These are phyloP conservation scores for Pyrrhoderma lamaoense DNA, from an alignment of 1,284 basidiomycete genomes.

Conservation along the genomic window DNA sequence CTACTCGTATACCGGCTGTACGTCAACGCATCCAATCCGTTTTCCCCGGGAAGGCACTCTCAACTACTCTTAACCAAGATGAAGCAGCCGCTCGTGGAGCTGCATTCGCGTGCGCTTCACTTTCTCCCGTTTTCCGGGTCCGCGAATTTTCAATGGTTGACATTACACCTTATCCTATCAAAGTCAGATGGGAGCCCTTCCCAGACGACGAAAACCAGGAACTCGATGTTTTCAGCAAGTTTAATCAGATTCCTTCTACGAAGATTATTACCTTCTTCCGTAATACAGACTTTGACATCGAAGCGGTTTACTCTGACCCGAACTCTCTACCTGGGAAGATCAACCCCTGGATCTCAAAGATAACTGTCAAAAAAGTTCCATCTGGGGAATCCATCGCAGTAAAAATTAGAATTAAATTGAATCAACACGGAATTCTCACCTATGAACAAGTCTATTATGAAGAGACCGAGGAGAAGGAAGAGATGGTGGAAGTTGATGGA, in stretches of 20 bases:
- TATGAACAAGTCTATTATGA: slow-evolving; percentile 84
- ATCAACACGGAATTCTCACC: slow-evolving; percentile 77
- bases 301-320: slow-evolving; percentile 75
- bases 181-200: slow-evolving; percentile 75
- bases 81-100: slow-evolving; percentile 91
- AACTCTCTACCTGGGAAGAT: slow-evolving; percentile 62
- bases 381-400: slow-evolving; percentile 68
- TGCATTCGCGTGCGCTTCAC: slow-evolving; percentile 90
- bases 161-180: slow-evolving; percentile 79
- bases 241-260: slow-evolving; percentile 82
- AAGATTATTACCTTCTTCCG: slow-evolving; percentile 95
- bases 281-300: slow-evolving; percentile 78
- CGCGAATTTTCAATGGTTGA: slow-evolving; percentile 87
- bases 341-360: slow-evolving; percentile 78
- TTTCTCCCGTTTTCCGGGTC: slow-evolving; percentile 93
- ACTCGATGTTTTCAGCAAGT: slow-evolving; percentile 77
- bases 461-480: slow-evolving; percentile 78
- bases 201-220: slow-evolving; percentile 82
- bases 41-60: slow-evolving; percentile 66
- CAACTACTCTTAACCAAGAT: slow-evolving; percentile 90
- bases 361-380: slow-evolving; percentile 76
- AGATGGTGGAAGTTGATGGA: slow-evolving; percentile 50
- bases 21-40: slow-evolving; percentile 56
- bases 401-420: slow-evolving; percentile 85
- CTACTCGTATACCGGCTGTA: slow-evolving; percentile 63